phyloP scores from a whole-genome alignment of 129 eudicot genomes.

The Lonicera japonica region DNA sequence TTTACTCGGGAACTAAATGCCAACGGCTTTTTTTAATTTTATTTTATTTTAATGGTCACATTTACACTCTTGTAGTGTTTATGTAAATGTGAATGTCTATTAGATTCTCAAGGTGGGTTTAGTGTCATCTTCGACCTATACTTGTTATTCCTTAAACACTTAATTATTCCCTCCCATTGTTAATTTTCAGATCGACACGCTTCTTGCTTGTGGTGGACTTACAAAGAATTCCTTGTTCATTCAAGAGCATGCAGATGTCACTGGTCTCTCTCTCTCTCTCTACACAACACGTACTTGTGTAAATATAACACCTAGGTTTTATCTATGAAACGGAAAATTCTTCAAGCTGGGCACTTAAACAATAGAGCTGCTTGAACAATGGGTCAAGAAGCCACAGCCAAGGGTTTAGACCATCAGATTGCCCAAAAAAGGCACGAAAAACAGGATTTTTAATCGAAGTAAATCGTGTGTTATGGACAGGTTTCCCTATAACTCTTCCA shows the following conservation, averaged over 20 bases:
- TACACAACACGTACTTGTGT: not conserved
- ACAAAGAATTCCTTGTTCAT: constrained; percentile 75
- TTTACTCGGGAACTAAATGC: too few relatives aligned
- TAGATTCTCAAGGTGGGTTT: too few relatives aligned
- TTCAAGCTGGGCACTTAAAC: too few relatives aligned
- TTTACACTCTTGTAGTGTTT: not conserved
- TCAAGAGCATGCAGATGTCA: constrained; percentile 98
- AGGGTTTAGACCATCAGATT: too few relatives aligned
- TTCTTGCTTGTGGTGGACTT: constrained; percentile 98
- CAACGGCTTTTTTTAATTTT: too few relatives aligned
- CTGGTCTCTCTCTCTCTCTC: constrained; percentile 62
- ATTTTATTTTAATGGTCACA: not conserved
- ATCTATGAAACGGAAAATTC: too few relatives aligned
- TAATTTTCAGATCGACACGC: constrained; percentile 67
- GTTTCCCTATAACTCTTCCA: constrained; percentile 80
- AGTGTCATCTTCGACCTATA: not conserved
- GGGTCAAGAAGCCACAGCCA: too few relatives aligned
- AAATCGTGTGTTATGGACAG: constrained; percentile 24
- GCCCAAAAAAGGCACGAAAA: too few relatives aligned
- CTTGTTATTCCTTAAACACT: not conserved
- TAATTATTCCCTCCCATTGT: constrained; percentile 9
- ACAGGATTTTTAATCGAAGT: too few relatives aligned
- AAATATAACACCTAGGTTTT: too few relatives aligned
- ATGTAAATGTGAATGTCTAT: not conserved
- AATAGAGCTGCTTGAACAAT: too few relatives aligned